phyloP scores from a whole-genome alignment of 306 rosid species.

The Oemleria cerasiformis region DNA sequence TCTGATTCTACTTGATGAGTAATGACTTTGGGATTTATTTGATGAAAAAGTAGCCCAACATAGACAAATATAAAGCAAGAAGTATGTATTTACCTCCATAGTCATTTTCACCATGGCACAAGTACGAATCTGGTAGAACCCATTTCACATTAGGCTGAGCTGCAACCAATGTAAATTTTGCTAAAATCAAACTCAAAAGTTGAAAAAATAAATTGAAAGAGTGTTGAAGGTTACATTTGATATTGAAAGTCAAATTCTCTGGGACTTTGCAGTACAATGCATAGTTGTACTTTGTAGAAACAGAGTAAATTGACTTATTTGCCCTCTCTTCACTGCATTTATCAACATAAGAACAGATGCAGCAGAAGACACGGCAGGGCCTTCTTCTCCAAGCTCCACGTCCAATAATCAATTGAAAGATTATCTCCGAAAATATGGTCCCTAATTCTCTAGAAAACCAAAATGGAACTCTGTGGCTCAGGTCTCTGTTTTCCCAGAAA shows the following conservation, averaged over 20 bases:
- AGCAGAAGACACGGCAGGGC: no score
- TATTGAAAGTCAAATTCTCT: constrained; percentile 1
- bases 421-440: no score
- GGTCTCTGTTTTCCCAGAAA: no score
- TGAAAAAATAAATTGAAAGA: not conserved
- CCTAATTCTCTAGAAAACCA: no score
- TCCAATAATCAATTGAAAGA: no score
- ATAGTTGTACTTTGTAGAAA: constrained; percentile 11
- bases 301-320: constrained; percentile 15
- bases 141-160: constrained; percentile 2
- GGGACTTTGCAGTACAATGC: constrained; percentile 22
- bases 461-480: no score
- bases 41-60: not conserved
- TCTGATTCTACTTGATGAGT: not conserved
- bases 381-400: no score
- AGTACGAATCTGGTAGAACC: constrained; percentile 5
- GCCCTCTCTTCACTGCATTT: constrained; percentile 5
- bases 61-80: not conserved
- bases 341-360: not conserved
- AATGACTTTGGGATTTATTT: not conserved
- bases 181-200: not conserved
- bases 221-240: not conserved
- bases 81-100: not conserved
- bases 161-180: not conserved
- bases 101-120: constrained; percentile 3